These are phyloP conservation scores for Backusella australiensis DNA, from an alignment of 192 early-diverging fungal species.

Conservation along the genomic window DNA sequence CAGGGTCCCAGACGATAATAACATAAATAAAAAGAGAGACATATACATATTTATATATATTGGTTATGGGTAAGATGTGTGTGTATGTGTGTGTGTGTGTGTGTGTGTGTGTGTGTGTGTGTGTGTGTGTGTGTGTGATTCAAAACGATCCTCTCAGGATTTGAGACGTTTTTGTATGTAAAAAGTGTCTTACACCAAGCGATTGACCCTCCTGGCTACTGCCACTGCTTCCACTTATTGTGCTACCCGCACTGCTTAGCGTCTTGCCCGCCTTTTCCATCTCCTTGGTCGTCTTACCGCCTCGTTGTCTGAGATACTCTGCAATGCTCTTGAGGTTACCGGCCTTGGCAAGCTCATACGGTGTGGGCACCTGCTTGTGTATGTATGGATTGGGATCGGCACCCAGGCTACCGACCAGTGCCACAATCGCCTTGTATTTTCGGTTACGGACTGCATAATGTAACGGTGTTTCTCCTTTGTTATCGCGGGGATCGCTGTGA, in stretches of 20 bases:
- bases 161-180: conserved; percentile 1
- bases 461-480: conserved; percentile 30
- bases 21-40: conserved; percentile 2
- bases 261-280: conserved; percentile 16
- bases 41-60: conserved; percentile 5
- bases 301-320: conserved; percentile 14
- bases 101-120: too few species aligned
- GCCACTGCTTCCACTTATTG: neutral
- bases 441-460: conserved; percentile 26
- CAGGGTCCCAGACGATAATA: conserved; percentile 29
- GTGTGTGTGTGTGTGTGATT: too few species aligned
- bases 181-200: neutral
- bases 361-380: conserved; percentile 19
- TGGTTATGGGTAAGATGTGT: too few species aligned
- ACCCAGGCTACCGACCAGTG: conserved; percentile 12
- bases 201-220: neutral
- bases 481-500: conserved; percentile 7
- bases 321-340: conserved; percentile 14
- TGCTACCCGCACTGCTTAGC: neutral
- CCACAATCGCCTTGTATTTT: conserved; percentile 3
- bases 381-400: conserved; percentile 20
- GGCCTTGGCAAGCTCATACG: conserved; percentile 23
- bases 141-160: neutral
- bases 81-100: too few species aligned
- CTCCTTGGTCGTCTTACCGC: conserved; percentile 24